phyloP scores from a whole-genome alignment of 495 filamentous ascomycete genomes.

The Xylona heveae region DNA sequence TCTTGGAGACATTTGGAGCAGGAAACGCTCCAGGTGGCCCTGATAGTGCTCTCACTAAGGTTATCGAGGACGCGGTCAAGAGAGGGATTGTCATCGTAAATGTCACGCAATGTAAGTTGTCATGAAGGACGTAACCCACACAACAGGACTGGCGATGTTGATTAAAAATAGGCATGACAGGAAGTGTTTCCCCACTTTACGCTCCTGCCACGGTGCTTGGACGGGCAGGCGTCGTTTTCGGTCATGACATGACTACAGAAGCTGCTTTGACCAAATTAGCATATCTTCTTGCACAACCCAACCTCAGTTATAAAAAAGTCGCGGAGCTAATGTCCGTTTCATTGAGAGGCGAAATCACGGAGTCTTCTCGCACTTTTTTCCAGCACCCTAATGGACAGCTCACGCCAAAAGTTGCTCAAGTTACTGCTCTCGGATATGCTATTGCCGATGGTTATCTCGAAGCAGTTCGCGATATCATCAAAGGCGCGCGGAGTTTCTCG shows the following conservation, averaged over 20 bases:
- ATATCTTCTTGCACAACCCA: slow-evolving; percentile 57
- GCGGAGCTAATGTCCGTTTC: slow-evolving; percentile 49
- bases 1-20: slow-evolving; percentile 89
- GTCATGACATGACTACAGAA: slow-evolving; percentile 83
- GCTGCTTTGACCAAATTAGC: slow-evolving; percentile 86
- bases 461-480: slow-evolving; percentile 41
- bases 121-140: no score
- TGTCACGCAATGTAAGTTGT: slow-evolving; percentile 69
- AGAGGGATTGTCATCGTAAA: slow-evolving; percentile 81
- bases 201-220: slow-evolving; percentile 76
- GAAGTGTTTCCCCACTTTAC: slow-evolving; percentile 78
- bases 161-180: slow-evolving; percentile 32
- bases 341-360: slow-evolving; percentile 73
- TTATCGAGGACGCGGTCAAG: slow-evolving; percentile 54
- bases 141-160: not conserved
- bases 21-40: slow-evolving; percentile 78
- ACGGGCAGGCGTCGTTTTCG: slow-evolving; percentile 78
- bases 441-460: slow-evolving; percentile 51
- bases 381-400: slow-evolving; percentile 42
- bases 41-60: slow-evolving; percentile 64
- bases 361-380: slow-evolving; percentile 40
- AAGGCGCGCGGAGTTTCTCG: slow-evolving; percentile 40
- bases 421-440: slow-evolving; percentile 64
- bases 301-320: slow-evolving; percentile 37
- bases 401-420: slow-evolving; percentile 22